phyloP scores from a whole-genome alignment of 129 eudicot genomes.

The Helianthus annuus region DNA sequence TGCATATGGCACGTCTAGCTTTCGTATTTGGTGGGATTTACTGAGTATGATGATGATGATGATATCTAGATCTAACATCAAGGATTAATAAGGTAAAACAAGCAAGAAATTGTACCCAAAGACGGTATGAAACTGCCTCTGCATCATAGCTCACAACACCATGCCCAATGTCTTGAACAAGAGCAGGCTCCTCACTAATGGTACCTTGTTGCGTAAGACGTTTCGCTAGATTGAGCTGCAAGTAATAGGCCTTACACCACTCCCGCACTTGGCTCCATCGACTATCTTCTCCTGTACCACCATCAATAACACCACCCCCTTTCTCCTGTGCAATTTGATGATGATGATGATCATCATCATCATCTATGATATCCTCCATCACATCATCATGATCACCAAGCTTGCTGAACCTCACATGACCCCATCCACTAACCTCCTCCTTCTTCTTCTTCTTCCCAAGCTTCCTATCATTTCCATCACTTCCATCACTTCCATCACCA shows the following conservation, averaged over 20 bases:
- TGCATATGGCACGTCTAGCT: too few relatives aligned
- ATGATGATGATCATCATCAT: neutral
- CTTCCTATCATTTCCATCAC: conserved; percentile 43
- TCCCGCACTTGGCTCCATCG: conserved; percentile 33
- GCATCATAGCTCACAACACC: conserved; percentile 45
- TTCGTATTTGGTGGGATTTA: too few relatives aligned
- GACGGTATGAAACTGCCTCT: conserved; percentile 60
- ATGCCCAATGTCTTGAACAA: conserved; percentile 31
- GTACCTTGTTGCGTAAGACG: conserved; percentile 48
- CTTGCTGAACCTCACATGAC: conserved; percentile 39
- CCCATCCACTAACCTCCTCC: conserved; percentile 6
- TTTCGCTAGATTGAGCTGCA: conserved; percentile 67
- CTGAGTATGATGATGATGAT: too few relatives aligned
- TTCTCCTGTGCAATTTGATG: neutral
- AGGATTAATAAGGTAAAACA: neutral
- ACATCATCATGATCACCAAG: conserved; percentile 19
- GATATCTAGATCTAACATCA: neutral
- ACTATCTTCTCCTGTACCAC: conserved; percentile 8
- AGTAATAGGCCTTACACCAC: conserved; percentile 50
- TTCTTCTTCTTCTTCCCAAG: conserved; percentile 44
- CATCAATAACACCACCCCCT: neutral
- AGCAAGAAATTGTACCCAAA: conserved; percentile 54
- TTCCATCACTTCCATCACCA: conserved; percentile 1
- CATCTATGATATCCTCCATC: conserved; percentile 1
- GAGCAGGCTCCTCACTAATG: conserved; percentile 41